Evolutionary conservation across 2,329 filamentous ascomycete genomes (phyloP).

Genomic region (Botrytis elliptica): DNA sequence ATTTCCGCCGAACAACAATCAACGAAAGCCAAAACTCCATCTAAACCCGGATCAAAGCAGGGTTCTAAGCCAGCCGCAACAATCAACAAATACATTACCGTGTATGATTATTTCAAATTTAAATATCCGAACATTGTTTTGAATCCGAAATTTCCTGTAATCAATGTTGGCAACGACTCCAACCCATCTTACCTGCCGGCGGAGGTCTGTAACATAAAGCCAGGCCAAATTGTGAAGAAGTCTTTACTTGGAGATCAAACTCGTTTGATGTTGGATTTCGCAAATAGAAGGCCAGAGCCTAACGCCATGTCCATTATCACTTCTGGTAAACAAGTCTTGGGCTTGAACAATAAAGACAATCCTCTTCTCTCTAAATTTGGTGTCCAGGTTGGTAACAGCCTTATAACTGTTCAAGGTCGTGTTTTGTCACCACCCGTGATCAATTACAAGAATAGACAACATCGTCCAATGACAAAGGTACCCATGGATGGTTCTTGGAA

Average conservation of each 20-base stretch:
- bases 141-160: slow-evolving; percentile 49
- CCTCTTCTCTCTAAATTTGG: slow-evolving; percentile 54
- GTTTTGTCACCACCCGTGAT: slow-evolving; percentile 62
- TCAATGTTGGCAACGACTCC: slow-evolving; percentile 62
- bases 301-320: slow-evolving; percentile 67
- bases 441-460: slow-evolving; percentile 49
- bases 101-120: slow-evolving; percentile 56
- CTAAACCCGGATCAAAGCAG: slow-evolving; percentile 37
- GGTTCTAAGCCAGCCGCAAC: slow-evolving; percentile 34
- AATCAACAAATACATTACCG: slow-evolving; percentile 48
- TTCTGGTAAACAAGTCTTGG: slow-evolving; percentile 56
- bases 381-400: slow-evolving; percentile 52
- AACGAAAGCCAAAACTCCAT: slow-evolving; percentile 33
- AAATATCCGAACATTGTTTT: slow-evolving; percentile 52
- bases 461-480: slow-evolving; percentile 16
- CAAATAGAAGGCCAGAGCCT: slow-evolving; percentile 62
- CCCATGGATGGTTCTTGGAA: slow-evolving; percentile 66
- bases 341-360: slow-evolving; percentile 50
- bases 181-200: slow-evolving; percentile 65
- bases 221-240: slow-evolving; percentile 62
- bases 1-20: slow-evolving; percentile 40
- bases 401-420: slow-evolving; percentile 72
- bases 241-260: slow-evolving; percentile 63
- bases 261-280: slow-evolving; percentile 67
- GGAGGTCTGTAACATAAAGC: slow-evolving; percentile 62